Evolutionary conservation across 345 rosid species (phyloP).

Genomic region (Microthlaspi erraticum): DNA sequence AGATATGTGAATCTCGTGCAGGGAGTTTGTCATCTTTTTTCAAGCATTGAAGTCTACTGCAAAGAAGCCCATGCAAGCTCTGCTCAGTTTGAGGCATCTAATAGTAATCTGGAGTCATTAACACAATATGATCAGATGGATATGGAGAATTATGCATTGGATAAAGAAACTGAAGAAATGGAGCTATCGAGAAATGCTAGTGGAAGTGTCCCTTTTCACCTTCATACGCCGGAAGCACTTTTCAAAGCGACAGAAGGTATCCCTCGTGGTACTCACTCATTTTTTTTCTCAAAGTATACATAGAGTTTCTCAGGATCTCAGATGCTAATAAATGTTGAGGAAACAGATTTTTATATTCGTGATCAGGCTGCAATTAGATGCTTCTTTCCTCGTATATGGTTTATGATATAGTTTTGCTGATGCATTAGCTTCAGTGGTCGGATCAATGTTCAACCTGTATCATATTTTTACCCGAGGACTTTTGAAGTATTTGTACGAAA

Average conservation of each 20-base stretch:
- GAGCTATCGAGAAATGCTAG: slow-evolving; percentile 69
- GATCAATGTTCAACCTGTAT: slow-evolving; percentile 26
- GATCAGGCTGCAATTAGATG: slow-evolving; percentile 15
- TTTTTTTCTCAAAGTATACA: slow-evolving; percentile 13
- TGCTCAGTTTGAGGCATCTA: slow-evolving; percentile 59
- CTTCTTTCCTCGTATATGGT: background rate
- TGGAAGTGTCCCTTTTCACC: slow-evolving; percentile 77
- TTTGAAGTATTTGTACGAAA: slow-evolving; percentile 14
- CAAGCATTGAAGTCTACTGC: slow-evolving; percentile 70
- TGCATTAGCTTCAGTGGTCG: slow-evolving; percentile 22
- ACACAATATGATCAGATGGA: slow-evolving; percentile 88
- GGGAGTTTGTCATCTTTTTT: slow-evolving; percentile 90
- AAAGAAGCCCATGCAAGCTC: slow-evolving; percentile 71
- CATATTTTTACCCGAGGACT: background rate
- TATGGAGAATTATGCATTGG: slow-evolving; percentile 71
- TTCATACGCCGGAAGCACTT: slow-evolving; percentile 70
- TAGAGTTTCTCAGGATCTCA: slow-evolving; percentile 20
- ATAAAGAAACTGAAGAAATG: slow-evolving; percentile 71
- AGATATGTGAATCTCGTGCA: slow-evolving; percentile 47
- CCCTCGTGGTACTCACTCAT: slow-evolving; percentile 1
- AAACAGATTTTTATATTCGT: slow-evolving; percentile 3
- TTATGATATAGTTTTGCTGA: slow-evolving; percentile 22
- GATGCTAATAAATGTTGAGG: slow-evolving; percentile 13
- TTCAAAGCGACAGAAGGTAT: slow-evolving; percentile 82
- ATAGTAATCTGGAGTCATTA: slow-evolving; percentile 55